Evolutionary conservation across 2,329 filamentous ascomycete species (phyloP).

Genomic region (Geosmithia flava): DNA sequence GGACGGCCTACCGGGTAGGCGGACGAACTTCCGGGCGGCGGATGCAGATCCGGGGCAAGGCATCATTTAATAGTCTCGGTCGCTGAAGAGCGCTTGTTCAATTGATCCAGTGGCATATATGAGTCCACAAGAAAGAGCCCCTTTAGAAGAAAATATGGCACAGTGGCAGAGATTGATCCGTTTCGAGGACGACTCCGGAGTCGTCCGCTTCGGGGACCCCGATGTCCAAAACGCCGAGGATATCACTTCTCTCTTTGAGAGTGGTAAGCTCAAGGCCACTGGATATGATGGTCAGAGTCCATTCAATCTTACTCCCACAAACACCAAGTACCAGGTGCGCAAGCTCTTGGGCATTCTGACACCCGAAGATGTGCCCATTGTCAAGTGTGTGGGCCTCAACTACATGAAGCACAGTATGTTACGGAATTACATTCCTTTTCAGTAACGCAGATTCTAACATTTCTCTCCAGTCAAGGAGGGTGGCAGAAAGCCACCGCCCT

Average conservation of each 20-base stretch:
- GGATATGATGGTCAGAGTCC: slow-evolving; percentile 15
- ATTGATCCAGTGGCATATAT: no score
- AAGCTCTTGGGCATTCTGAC: slow-evolving; percentile 15
- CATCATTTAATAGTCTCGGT: slow-evolving; percentile 1
- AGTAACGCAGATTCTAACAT: no score
- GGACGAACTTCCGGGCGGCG: not conserved
- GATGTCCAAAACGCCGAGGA: slow-evolving; percentile 12
- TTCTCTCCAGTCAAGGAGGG: no score
- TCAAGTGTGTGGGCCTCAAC: slow-evolving; percentile 22
- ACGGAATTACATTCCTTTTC: not conserved
- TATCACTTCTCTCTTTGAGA: slow-evolving; percentile 12
- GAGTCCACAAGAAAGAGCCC: not conserved
- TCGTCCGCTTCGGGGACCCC: slow-evolving; percentile 20
- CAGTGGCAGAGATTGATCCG: slow-evolving; percentile 18
- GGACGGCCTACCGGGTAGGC: not conserved
- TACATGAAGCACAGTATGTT: slow-evolving; percentile 21
- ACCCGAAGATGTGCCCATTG: slow-evolving; percentile 18
- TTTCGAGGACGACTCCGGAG: slow-evolving; percentile 18
- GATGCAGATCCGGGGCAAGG: not conserved
- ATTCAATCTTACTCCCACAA: slow-evolving; percentile 9
- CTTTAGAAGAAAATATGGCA: not conserved
- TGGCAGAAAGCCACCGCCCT: slow-evolving; percentile 36
- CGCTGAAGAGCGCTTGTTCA: no score
- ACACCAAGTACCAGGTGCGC: slow-evolving; percentile 17
- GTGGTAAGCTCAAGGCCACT: slow-evolving; percentile 13